Evolutionary conservation across 495 filamentous ascomycete species (phyloP), one percentile per base, ranked within the genome.

Genomic region (Friedmanniomyces endolithicus): DNA sequence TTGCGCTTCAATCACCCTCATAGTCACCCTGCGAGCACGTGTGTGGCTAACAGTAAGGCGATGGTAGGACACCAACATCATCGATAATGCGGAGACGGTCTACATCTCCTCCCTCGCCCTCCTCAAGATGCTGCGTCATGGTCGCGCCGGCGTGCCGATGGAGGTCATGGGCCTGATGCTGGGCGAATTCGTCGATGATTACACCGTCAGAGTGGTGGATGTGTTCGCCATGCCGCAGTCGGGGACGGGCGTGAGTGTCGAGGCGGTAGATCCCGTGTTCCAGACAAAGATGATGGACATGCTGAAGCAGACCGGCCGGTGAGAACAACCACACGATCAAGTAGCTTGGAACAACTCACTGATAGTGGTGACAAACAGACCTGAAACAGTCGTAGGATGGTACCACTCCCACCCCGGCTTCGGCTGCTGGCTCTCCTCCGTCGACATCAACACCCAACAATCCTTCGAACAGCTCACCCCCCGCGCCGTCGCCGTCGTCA

Each of bases 211-310:
- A 48, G 92, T 98, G 19, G 87, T 94, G 34, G 92, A 98, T 73
- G 92, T 97, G 7, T 98, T 98, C 70, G 92, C 92, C 44, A 98
- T 98, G 92, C 92, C 92, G n/a, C 92, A 98, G 68, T 95, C 88
- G 59, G 92, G 92, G 69, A 98, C 92, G 11, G 92, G 92, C 64
- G 92, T 98, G 63, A 94, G 88, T 72, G 92, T 98, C 60, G 92
- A 98, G 68, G 92, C 92, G 46, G 94, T 98, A 58, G 92, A 98
- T 68, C 86, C 88, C 23, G 94, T 97, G 14, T 98, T 98, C 69
- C 92, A 98, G 74, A 94, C 85, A 60, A 97, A 95, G 75, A 98
- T 98, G 92, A 97, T 98, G 94, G 92, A 98, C 68, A 96, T 97
- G 89, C 76, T 98, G 60, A 78, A 85, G 63, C 92, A 98, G 74